phyloP scores from a whole-genome alignment of 495 filamentous ascomycete species.

The Jackrogersella multiformis region DNA sequence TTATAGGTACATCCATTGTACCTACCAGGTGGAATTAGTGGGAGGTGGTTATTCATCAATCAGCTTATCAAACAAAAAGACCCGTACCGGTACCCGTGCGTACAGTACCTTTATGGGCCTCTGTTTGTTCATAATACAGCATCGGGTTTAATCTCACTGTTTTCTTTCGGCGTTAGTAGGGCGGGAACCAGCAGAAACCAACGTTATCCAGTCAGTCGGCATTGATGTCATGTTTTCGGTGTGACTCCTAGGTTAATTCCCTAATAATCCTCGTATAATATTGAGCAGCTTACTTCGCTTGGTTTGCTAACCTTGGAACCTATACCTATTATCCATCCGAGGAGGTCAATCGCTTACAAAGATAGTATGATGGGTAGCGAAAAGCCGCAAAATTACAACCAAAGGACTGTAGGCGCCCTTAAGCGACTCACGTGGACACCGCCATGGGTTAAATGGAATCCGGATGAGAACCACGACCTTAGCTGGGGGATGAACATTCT shows the following conservation, averaged over 20 bases:
- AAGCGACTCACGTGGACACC: slow-evolving; percentile 59
- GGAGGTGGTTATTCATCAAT: background rate
- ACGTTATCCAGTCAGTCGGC: background rate
- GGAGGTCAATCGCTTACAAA: background rate
- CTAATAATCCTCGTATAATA: too few species aligned
- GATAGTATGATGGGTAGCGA: slow-evolving; percentile 12
- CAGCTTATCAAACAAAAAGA: background rate
- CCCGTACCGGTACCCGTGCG: too few species aligned
- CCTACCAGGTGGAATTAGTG: too few species aligned
- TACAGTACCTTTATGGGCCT: background rate
- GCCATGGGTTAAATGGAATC: slow-evolving; percentile 64
- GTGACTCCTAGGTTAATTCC: slow-evolving; percentile 13
- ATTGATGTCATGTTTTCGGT: slow-evolving; percentile 8
- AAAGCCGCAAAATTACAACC: slow-evolving; percentile 2
- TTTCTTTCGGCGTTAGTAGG: slow-evolving; percentile 10
- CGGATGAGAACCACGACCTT: slow-evolving; percentile 64
- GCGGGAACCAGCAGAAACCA: slow-evolving; percentile 14
- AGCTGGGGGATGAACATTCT: slow-evolving; percentile 67
- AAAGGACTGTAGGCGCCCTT: background rate
- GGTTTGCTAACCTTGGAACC: background rate
- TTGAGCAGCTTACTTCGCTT: background rate
- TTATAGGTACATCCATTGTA: too few species aligned
- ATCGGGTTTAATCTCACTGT: slow-evolving; percentile 4
- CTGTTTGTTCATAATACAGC: slow-evolving; percentile 11
- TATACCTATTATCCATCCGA: background rate